A percentile compares a stretch with the other conserved stretches of the same genome.
Evolutionary conservation across 2,329 filamentous ascomycete species (phyloP).

Genomic region (Amauroascus verrucosus): DNA sequence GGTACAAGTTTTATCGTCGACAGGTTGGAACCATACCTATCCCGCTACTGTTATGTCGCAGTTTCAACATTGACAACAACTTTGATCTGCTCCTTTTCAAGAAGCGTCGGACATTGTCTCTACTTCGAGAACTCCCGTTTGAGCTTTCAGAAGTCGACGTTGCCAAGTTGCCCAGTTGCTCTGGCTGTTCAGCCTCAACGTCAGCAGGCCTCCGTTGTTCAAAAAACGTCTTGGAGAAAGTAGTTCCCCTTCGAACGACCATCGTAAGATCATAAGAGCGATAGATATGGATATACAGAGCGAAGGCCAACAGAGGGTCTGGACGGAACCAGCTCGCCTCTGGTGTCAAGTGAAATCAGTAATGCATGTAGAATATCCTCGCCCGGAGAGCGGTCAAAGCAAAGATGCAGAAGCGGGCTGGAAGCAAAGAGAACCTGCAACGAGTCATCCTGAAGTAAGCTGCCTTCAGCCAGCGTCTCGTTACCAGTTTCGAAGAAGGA

Average conservation of each 20-base stretch:
- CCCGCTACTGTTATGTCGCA: constrained; percentile 21
- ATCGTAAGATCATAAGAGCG: constrained; percentile 17
- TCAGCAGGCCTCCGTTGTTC: constrained; percentile 19
- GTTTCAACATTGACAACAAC: constrained; percentile 28
- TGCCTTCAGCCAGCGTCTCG: neutral
- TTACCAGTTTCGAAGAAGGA: neutral
- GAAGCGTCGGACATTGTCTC: constrained; percentile 24
- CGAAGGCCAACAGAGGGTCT: constrained; percentile 5
- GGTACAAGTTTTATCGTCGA: no score
- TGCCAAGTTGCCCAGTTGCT: constrained; percentile 17
- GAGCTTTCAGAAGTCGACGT: constrained; percentile 22
- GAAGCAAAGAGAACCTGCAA: neutral
- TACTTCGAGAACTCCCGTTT: constrained; percentile 12
- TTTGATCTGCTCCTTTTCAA: constrained; percentile 31
- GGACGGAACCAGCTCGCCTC: neutral
- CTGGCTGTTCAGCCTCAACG: constrained; percentile 15
- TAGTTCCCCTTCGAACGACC: constrained; percentile 17
- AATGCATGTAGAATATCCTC: neutral
- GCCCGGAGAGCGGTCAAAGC: neutral
- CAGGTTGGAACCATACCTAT: constrained; percentile 14
- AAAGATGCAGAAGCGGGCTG: neutral
- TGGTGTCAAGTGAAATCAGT: neutral
- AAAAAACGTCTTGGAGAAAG: constrained; percentile 21
- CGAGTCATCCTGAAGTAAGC: neutral
- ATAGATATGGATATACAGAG: constrained; percentile 11